Percentiles rank a stretch among this genome's conserved stretches.
phyloP scores from a whole-genome alignment of 257 asterid genomes.

The Petunia axillaris region DNA sequence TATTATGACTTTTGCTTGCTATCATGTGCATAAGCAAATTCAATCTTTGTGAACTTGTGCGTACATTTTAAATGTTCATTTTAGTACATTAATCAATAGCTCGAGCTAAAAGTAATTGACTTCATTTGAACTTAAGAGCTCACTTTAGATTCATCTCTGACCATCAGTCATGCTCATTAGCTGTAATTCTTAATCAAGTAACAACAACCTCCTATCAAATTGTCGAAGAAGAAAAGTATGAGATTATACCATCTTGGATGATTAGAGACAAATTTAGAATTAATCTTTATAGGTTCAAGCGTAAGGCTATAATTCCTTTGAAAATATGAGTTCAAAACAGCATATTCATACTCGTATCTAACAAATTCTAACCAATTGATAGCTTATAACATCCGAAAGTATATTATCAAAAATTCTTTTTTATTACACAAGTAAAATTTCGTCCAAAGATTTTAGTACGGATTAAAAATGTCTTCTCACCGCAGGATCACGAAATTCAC shows the following conservation, averaged over 20 bases:
- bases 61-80: no score
- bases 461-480: not conserved
- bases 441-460: not conserved
- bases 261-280: no score
- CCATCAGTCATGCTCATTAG: not conserved
- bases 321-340: no score
- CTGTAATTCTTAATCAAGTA: not conserved
- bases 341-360: not conserved
- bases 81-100: no score
- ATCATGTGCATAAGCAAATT: no score
- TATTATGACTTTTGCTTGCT: no score
- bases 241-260: not conserved
- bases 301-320: no score
- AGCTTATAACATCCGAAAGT: not conserved
- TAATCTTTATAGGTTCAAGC: no score
- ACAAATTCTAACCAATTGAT: not conserved
- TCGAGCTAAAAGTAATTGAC: no score
- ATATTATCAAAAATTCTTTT: not conserved
- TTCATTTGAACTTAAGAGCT: no score
- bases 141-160: no score
- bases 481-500: conserved; percentile 15
- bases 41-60: no score
- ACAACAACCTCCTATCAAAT: not conserved
- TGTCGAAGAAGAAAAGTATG: not conserved
- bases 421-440: not conserved